Conservation (phyloP, 305 asterid genomes). For the Lippia alba region DNA sequence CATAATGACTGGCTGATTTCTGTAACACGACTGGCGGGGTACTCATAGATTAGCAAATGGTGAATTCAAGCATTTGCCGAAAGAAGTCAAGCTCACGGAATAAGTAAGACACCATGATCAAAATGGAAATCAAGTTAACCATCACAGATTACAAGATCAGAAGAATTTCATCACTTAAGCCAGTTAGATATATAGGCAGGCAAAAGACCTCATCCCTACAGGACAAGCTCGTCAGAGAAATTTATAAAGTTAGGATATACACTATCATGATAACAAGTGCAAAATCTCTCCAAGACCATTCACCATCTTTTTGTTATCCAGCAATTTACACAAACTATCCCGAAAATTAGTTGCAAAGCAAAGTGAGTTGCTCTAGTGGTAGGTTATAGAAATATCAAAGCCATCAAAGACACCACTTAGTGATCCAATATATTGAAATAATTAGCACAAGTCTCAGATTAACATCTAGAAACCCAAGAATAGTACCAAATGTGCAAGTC, state of each 20-base stretch:
- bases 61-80: background rate
- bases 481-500: constrained; percentile 27
- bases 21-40: background rate
- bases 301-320: background rate
- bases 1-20: background rate
- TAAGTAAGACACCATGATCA: background rate
- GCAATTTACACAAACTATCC: background rate
- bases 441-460: constrained; percentile 12
- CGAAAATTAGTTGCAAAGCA: background rate
- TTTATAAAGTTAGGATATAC: background rate
- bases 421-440: background rate
- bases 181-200: background rate
- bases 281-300: constrained; percentile 3
- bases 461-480: constrained; percentile 27
- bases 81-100: background rate
- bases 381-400: background rate
- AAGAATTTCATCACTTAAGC: background rate
- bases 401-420: background rate
- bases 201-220: background rate
- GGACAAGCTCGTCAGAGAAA: background rate
- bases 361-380: background rate
- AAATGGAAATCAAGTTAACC: background rate
- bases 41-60: background rate
- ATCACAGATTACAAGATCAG: background rate
- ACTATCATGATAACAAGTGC: background rate